Base-by-base conservation (phyloP, 805 yeast species). In the Cyberlindnera maritima region DNA sequence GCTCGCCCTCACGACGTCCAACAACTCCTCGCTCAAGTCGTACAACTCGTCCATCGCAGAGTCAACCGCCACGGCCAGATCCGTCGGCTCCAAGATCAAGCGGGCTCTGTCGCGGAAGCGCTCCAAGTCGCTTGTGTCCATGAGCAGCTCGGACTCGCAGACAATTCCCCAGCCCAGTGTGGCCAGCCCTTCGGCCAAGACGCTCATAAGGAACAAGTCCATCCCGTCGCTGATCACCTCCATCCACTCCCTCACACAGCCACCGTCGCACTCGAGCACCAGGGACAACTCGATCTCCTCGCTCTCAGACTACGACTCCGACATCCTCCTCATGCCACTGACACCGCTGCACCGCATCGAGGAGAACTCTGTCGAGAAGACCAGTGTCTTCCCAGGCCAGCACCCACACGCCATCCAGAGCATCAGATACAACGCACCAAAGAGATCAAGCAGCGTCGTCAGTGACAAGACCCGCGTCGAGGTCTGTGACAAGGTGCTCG, bases 241-340 rank as follows among this genome's bases (percentile, higher is more conserved):
- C 11, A 21, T 39, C 2, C 48, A 40, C 12, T 26, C 50, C 9
- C 15, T 47, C 17, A 2, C 46, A 5, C 48, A 48, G 15, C 35
- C 41, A 8, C n/a, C 47, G 5, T 26, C 48, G n/a, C 29, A 21
- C 18, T 33, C 48, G 10, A 47, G 47, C 23, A 52, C 60, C 21
- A 41, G 63, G 12, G 62, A 59, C 25, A 58, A 56, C 44, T 59
- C 63, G 20, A 53, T 58, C 13, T 55, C 61, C 2, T 48, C 53
- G 12, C 31, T 58, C 8, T 53, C 60, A 28, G 63, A 60, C 25
- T 29, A 43, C 14, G 62, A 59, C 26, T 9, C 46, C 7, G 59
- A 54, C 8, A 12, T 44, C n/a, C 12, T 41, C 3, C 36, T 47
- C 10, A 34, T 50, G 2, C 58, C 56, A 14, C 18, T 41, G 4